Conservation (phyloP, 2,329 filamentous ascomycete species). For the Cadophora gregata region DNA sequence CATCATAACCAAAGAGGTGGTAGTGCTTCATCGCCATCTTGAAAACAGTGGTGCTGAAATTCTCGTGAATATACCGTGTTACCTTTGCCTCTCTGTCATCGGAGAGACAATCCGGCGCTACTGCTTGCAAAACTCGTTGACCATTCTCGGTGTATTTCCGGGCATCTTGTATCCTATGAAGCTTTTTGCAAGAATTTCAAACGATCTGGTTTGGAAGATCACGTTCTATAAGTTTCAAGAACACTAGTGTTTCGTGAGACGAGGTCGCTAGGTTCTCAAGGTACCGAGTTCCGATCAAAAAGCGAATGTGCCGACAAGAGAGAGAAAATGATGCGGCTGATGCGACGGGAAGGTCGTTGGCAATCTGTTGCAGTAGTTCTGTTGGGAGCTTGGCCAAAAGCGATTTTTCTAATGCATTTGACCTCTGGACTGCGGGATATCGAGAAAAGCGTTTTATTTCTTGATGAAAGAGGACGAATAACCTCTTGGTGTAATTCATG, state of each 20-base stretch:
- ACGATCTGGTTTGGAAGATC: slow-evolving; percentile 25
- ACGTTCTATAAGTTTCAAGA: slow-evolving; percentile 30
- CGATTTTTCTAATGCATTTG: slow-evolving; percentile 24
- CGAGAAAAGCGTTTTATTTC: slow-evolving; percentile 21
- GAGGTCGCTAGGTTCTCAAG: slow-evolving; percentile 26
- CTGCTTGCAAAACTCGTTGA: not conserved
- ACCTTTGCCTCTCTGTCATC: slow-evolving; percentile 19
- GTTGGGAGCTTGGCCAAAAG: slow-evolving; percentile 26
- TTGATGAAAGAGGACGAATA: slow-evolving; percentile 21
- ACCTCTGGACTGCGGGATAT: slow-evolving; percentile 23
- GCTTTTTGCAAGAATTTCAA: slow-evolving; percentile 29
- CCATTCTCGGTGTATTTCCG: slow-evolving; percentile 21
- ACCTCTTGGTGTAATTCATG: slow-evolving; percentile 25
- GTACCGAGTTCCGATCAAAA: slow-evolving; percentile 28
- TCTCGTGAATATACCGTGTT: slow-evolving; percentile 17
- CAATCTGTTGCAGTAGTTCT: slow-evolving; percentile 28
- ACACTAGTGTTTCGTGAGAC: slow-evolving; percentile 24
- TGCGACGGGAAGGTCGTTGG: slow-evolving; percentile 24
- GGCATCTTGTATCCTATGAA: slow-evolving; percentile 28
- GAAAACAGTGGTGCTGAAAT: slow-evolving; percentile 30
- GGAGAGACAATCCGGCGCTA: slow-evolving; percentile 18
- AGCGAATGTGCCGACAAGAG: slow-evolving; percentile 26
- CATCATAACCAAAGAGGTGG: slow-evolving; percentile 26
- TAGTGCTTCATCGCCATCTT: slow-evolving; percentile 33
- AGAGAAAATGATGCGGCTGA: slow-evolving; percentile 30